A percentile compares a stretch with the other conserved stretches of the same genome.
phyloP scores from a whole-genome alignment of 176 grass and related monocot genomes.

The Avena insularis region DNA sequence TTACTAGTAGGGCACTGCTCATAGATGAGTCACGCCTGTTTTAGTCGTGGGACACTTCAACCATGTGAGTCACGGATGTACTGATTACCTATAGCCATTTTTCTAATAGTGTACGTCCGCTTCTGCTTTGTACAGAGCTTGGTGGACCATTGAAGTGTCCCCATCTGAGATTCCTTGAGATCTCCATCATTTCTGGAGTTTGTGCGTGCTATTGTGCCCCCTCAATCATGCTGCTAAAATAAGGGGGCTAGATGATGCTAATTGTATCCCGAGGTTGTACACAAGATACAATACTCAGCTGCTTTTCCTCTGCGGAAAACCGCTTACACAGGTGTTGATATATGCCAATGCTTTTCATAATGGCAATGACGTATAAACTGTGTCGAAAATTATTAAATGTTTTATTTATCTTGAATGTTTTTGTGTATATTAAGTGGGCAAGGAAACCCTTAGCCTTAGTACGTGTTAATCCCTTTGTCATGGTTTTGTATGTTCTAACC shows the following conservation, averaged over 20 bases:
- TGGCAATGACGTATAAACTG: neutral
- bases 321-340: neutral
- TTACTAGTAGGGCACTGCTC: too few species aligned
- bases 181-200: conserved; percentile 60
- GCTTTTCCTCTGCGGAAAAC: neutral
- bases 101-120: neutral
- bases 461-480: too few species aligned
- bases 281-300: neutral
- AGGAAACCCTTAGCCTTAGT: too few species aligned
- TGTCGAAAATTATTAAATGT: neutral
- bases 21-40: too few species aligned
- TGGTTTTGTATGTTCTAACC: too few species aligned
- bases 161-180: conserved; percentile 23
- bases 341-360: neutral
- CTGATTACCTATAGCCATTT: too few species aligned
- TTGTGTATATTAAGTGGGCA: too few species aligned
- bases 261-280: neutral
- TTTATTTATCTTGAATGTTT: too few species aligned
- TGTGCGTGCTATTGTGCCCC: neutral
- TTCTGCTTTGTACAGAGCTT: conserved; percentile 14
- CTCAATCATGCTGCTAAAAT: conserved; percentile 34
- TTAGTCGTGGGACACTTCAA: too few species aligned
- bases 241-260: neutral
- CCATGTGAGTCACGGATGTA: too few species aligned
- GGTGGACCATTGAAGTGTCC: neutral